phyloP scores from a whole-genome alignment of 805 yeast species.

The Barnettozyma californica region DNA sequence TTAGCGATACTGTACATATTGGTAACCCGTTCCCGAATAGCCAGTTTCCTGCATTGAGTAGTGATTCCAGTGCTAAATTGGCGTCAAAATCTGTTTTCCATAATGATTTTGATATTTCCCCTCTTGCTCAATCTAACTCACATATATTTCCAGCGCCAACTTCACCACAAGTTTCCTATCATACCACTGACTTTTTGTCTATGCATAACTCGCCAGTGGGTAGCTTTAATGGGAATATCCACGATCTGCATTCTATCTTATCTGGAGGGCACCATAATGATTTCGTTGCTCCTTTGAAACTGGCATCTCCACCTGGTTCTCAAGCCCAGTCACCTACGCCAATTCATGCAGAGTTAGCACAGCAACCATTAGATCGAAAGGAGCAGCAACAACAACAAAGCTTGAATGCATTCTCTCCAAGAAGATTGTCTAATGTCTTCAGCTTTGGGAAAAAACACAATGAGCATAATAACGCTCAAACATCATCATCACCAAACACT shows the following conservation, averaged over 20 bases:
- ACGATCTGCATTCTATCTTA: slow-evolving; percentile 22
- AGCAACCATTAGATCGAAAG: neutral
- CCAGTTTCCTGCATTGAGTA: slow-evolving; percentile 5
- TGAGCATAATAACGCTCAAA: slow-evolving; percentile 1
- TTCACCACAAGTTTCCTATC: slow-evolving; percentile 9
- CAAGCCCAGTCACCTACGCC: slow-evolving; percentile 11
- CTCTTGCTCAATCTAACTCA: neutral
- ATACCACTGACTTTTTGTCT: slow-evolving; percentile 17
- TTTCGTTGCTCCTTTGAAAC: slow-evolving; percentile 1
- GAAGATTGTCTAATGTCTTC: slow-evolving; percentile 27
- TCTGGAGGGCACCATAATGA: slow-evolving; percentile 20
- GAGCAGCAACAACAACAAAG: neutral
- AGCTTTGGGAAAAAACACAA: slow-evolving; percentile 21
- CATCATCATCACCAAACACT: neutral
- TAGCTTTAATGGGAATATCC: slow-evolving; percentile 2
- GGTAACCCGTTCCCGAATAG: neutral
- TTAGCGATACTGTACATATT: neutral
- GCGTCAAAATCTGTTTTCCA: slow-evolving; percentile 16
- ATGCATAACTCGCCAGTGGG: slow-evolving; percentile 20
- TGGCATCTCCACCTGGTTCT: slow-evolving; percentile 10
- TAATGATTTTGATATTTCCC: slow-evolving; percentile 14
- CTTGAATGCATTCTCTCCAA: slow-evolving; percentile 25
- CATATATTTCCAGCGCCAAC: slow-evolving; percentile 2
- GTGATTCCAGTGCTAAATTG: slow-evolving; percentile 13
- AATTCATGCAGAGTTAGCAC: slow-evolving; percentile 1